phyloP scores from a whole-genome alignment of 2,329 filamentous ascomycete genomes.

The Arthrobotrys megalospora region DNA sequence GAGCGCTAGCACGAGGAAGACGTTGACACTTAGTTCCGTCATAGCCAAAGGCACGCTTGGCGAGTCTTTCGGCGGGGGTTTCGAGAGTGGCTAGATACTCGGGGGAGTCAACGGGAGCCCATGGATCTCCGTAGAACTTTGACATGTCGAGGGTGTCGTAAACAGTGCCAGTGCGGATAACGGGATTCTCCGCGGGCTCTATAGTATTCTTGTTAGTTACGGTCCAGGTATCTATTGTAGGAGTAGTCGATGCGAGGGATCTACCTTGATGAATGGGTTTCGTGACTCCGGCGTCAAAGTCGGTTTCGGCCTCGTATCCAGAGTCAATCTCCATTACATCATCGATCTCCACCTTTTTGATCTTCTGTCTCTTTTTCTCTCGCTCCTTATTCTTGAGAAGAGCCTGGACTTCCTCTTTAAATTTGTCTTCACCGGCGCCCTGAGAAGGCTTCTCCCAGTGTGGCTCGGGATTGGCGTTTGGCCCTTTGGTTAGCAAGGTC shows the following conservation, averaged over 20 bases:
- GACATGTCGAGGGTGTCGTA: no score
- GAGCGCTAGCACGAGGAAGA: neutral
- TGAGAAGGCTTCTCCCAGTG: no score
- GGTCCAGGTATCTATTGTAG: no score
- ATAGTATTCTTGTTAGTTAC: neutral
- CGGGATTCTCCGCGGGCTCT: no score
- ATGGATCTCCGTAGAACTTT: no score
- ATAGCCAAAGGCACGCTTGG: neutral
- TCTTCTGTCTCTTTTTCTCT: neutral
- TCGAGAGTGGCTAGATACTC: neutral
- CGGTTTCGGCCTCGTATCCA: neutral
- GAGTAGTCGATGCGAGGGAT: no score
- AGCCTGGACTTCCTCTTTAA: neutral
- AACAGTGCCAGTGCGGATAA: no score
- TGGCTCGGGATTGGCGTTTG: no score
- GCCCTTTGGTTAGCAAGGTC: no score
- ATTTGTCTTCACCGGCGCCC: no score
- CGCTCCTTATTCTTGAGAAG: neutral
- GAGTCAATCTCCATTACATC: neutral
- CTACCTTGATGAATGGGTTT: neutral
- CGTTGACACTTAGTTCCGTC: slow-evolving; percentile 1
- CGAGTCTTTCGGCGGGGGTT: neutral
- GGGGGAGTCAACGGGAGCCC: no score
- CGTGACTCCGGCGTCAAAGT: neutral
- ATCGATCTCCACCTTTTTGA: neutral